Evolutionary conservation across 768 basidiomycete species (phyloP).

Genomic region (Arthromyces matolae): DNA sequence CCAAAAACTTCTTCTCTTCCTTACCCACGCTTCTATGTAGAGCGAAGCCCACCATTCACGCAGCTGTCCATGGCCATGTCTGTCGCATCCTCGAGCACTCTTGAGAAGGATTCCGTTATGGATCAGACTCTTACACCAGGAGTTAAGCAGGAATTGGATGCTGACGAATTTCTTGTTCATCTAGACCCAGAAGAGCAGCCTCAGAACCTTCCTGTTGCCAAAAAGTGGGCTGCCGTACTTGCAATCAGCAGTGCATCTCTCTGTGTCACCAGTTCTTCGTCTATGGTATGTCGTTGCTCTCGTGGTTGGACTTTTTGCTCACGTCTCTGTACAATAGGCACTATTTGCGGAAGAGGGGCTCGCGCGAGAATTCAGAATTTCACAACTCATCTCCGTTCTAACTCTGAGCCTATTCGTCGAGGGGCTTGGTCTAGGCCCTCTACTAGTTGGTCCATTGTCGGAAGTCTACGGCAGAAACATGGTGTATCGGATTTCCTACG

Average conservation of each 20-base stretch:
- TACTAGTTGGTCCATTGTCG: slow-evolving; percentile 50
- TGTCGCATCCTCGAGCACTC: slow-evolving; percentile 9
- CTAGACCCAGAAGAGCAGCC: slow-evolving; percentile 42
- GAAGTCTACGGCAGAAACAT: slow-evolving; percentile 64
- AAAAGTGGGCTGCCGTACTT: slow-evolving; percentile 47
- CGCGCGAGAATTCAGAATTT: slow-evolving; percentile 44
- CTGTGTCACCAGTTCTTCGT: slow-evolving; percentile 54
- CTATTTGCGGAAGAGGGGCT: slow-evolving; percentile 61
- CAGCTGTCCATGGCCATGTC: slow-evolving; percentile 9
- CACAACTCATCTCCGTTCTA: slow-evolving; percentile 45
- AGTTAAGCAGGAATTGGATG: background rate
- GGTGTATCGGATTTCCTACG: slow-evolving; percentile 61
- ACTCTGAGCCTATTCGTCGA: slow-evolving; percentile 58
- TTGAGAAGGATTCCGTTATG: slow-evolving; percentile 2
- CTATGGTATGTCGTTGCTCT: slow-evolving; percentile 38
- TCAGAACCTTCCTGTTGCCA: slow-evolving; percentile 32
- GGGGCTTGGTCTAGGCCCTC: slow-evolving; percentile 52
- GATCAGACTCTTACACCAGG: background rate
- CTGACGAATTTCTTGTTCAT: slow-evolving; percentile 27
- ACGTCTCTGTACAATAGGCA: slow-evolving; percentile 34
- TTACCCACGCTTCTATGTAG: slow-evolving; percentile 1
- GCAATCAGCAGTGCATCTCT: slow-evolving; percentile 45
- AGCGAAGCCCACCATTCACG: background rate
- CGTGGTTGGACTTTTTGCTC: background rate
- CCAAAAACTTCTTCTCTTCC: slow-evolving; percentile 5